phyloP scores from a whole-genome alignment of 768 basidiomycete genomes.

The Kwoniella sp. region DNA sequence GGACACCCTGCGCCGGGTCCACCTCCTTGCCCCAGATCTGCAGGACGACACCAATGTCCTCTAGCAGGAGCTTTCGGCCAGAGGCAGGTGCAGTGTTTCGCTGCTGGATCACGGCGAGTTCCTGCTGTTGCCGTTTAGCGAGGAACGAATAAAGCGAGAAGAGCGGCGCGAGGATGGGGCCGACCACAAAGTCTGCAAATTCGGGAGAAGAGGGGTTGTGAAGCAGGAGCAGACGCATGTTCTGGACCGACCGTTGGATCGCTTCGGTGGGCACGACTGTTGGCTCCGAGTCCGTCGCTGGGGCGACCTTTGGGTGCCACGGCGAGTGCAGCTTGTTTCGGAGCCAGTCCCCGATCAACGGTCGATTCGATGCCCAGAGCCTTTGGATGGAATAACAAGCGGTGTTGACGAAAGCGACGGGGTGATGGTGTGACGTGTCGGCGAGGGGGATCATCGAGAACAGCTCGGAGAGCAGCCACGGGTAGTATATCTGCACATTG shows the following conservation, averaged over 20 bases:
- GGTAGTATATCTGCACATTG: conserved; percentile 12
- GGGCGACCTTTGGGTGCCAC: conserved; percentile 15
- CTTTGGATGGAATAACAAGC: conserved; percentile 24
- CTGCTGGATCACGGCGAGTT: neutral
- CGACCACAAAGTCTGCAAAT: conserved; percentile 61
- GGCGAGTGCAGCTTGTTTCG: conserved; percentile 14
- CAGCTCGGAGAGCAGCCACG: conserved; percentile 12
- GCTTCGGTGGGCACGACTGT: conserved; percentile 52
- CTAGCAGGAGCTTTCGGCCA: conserved; percentile 49
- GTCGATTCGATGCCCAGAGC: conserved; percentile 7
- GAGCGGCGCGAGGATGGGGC: conserved; percentile 64
- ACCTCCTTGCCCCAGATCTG: conserved; percentile 66
- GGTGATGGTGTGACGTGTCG: neutral
- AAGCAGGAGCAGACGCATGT: conserved; percentile 54
- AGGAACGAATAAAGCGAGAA: conserved; percentile 63
- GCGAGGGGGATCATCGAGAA: conserved; percentile 21
- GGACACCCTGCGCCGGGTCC: conserved; percentile 56
- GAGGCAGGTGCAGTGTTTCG: neutral
- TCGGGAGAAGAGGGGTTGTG: conserved; percentile 75
- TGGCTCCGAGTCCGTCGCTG: neutral
- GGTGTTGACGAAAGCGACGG: conserved; percentile 21
- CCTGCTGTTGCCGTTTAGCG: conserved; percentile 35
- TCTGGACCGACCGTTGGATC: conserved; percentile 17
- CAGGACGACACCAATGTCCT: conserved; percentile 4
- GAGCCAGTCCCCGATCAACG: conserved; percentile 12